Evolutionary conservation across 2,329 filamentous ascomycete species (phyloP), one percentile per base, ranked within the genome.

Genomic region (Aspergillus cejpii): DNA sequence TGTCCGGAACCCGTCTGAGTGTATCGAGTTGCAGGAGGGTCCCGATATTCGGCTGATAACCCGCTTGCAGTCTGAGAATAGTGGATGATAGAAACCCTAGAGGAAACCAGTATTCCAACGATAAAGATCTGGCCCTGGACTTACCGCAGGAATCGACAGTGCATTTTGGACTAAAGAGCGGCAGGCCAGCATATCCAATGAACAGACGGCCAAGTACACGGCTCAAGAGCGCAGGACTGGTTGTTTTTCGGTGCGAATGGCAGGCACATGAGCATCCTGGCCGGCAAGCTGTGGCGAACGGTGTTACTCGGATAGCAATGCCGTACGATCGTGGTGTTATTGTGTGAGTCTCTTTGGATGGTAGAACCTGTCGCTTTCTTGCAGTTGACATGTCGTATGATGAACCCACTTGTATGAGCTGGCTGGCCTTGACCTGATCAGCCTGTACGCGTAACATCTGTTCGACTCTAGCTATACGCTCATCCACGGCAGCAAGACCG

Each of bases 11-110:
- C 15, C 39, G 10, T 23, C 39, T 41, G 5, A 41, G 17, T 2
- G 39, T 41, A 12, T 41, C 39, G 2, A 41, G 12, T 14, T 41
- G 26, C 7, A 41, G 20, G 11, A 41, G 11, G 1, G 39, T 41
- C 12, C 39, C 39, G 10, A 41, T 41, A 24, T 41, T 41, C 17
- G 39, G 39, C 39, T 41, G 39, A 12, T 41, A 41, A 14, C 39
- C 39, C 3, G 31, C 17, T 20, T 41, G 39, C 12, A 41, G 26
- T 7, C 39, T 24, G 17, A 41, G 15, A 6, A 41, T 41, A 1
- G 39, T 5, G 4, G 39, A 41, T 14, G 39, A 41, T 12, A 41
- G 11, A n/a, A 29, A 41, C 2, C 39, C 27, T 19, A 41, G 29
- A 17, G 39, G 39, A 33, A 41, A 41, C 39, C 39, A 41, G 8